Evolutionary conservation across 805 yeast species (phyloP), one percentile per base, ranked within the genome.

Genomic region (Lipomyces sp.): DNA sequence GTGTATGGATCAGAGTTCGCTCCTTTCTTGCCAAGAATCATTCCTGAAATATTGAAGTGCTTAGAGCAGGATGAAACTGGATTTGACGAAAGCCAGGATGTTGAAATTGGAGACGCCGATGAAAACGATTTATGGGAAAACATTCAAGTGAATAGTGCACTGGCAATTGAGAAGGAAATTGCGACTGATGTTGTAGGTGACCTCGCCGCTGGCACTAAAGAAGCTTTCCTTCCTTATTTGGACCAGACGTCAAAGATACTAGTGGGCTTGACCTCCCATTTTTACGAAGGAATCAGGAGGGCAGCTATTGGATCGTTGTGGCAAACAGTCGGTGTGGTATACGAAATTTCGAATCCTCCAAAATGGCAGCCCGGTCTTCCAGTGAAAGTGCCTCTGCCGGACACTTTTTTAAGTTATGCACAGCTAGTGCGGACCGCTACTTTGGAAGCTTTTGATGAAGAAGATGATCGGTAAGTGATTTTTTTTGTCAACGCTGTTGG

Each of bases 161-260:
- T 93, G 63, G 87, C 97, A 59, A 84, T 86, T 62, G 98, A 91
- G 73, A 91, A 91, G 72, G 96, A 90, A 72, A 86, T 88, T 60
- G 96, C 96, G n/a, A 78, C 90, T 40, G 87, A 88, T 64, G 93
- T 96, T 6, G 72, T 89, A 60, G 80, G 86, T 43, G 98, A 93
- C 67, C 79, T 90, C 66, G 95, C 96, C 45, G 70, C 78, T 47
- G 96, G 95, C 62, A 86, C 96, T 43, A 85, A 89, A 65, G 82
- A 79, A 51, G 81, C 81, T 47, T 89, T 91, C 71, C 78, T 82
- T 63, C 81, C 82, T 63, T 88, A 81, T 64, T 84, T 88, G 54
- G 88, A 86, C 67, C 72, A 67, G 41, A 77, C 89, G 23, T 70
- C 85, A 61, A 75, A 76, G 57, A 76, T 80, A 19, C 74, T 87